Evolutionary conservation across 805 yeast species (phyloP).

Genomic region (Spathaspora boniae): DNA sequence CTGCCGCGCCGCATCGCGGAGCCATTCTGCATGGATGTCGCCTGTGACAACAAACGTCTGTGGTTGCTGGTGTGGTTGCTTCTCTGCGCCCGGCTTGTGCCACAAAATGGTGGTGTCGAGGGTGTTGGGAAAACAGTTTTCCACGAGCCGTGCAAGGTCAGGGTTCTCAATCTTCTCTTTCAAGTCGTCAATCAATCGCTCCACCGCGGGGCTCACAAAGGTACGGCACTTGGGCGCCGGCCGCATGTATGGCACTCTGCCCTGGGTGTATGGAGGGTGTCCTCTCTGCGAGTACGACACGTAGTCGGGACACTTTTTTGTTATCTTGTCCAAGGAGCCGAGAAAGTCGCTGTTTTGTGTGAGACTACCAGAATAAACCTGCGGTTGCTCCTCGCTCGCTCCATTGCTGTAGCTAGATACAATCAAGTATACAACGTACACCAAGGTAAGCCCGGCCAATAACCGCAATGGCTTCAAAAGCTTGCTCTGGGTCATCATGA

Average conservation of each 20-base stretch:
- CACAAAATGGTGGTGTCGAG: conserved; percentile 82
- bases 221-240: conserved; percentile 74
- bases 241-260: conserved; percentile 70
- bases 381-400: no score
- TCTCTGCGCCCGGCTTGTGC: conserved; percentile 37
- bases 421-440: no score
- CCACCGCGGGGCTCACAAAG: conserved; percentile 61
- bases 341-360: no score
- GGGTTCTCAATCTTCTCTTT: conserved; percentile 48
- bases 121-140: conserved; percentile 84
- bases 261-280: conserved; percentile 59
- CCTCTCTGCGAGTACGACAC: conserved; percentile 50
- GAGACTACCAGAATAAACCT: no score
- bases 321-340: conserved; percentile 17
- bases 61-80: conserved; percentile 28
- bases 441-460: no score
- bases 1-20: conserved; percentile 83
- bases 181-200: conserved; percentile 52
- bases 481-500: no score
- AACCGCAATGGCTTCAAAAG: no score
- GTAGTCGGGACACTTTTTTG: conserved; percentile 55
- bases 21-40: conserved; percentile 92
- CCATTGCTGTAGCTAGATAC: no score
- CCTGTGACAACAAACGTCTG: conserved; percentile 84
- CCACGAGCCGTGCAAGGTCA: conserved; percentile 72